Evolutionary conservation across 1,284 basidiomycete species (phyloP).

Genomic region (Papiliotrema flavescens): DNA sequence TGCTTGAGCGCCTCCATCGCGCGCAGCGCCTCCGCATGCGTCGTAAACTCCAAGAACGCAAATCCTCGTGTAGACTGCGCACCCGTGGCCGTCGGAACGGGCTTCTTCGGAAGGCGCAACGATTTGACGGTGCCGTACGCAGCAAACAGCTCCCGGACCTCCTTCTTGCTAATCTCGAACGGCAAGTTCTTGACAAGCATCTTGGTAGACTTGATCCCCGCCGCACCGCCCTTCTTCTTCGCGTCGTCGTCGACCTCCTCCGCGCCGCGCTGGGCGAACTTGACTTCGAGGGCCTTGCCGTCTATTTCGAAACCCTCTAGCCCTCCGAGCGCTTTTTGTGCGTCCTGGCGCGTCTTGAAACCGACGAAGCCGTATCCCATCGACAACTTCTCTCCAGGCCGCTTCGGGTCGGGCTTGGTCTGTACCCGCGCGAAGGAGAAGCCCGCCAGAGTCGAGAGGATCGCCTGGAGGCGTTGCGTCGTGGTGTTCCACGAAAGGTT

Average conservation of each 20-base stretch:
- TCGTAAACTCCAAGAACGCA: slow-evolving; percentile 90
- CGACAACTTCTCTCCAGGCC: slow-evolving; percentile 61
- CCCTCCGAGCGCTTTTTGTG: slow-evolving; percentile 70
- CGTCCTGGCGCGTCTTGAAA: slow-evolving; percentile 71
- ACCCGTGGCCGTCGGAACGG: slow-evolving; percentile 65
- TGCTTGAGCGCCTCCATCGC: slow-evolving; percentile 80
- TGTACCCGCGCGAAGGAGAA: slow-evolving; percentile 88
- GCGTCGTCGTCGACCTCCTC: slow-evolving; percentile 57
- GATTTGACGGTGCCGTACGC: slow-evolving; percentile 89
- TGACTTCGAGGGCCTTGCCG: slow-evolving; percentile 77
- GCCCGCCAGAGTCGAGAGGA: slow-evolving; percentile 73
- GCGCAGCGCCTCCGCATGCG: slow-evolving; percentile 78
- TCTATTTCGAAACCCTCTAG: slow-evolving; percentile 82
- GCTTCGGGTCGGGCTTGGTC: slow-evolving; percentile 82
- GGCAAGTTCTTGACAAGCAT: slow-evolving; percentile 97
- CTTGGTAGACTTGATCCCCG: slow-evolving; percentile 66
- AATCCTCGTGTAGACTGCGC: slow-evolving; percentile 65
- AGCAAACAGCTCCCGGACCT: slow-evolving; percentile 83
- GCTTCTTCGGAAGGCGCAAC: slow-evolving; percentile 80
- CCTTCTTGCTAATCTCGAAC: slow-evolving; percentile 92
- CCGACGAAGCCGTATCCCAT: slow-evolving; percentile 98
- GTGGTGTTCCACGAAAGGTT: slow-evolving; percentile 91
- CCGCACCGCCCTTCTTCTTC: slow-evolving; percentile 33
- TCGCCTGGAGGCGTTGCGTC: slow-evolving; percentile 62
- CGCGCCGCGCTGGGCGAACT: slow-evolving; percentile 79